Conservation (phyloP, 2,329 filamentous ascomycete genomes). For the Aplosporella prunicola region DNA sequence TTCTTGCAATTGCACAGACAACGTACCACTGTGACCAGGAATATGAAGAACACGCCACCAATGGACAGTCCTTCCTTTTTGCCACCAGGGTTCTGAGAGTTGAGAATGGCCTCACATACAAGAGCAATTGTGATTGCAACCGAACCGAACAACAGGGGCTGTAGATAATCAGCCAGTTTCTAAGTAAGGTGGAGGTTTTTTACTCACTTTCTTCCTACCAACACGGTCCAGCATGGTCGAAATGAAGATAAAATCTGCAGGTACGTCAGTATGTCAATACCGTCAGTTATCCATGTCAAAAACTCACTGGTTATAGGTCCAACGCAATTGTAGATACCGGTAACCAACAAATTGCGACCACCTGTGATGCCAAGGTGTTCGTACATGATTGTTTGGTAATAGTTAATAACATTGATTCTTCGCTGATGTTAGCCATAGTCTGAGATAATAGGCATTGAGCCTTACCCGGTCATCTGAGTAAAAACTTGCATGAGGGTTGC, state of each 20-base stretch:
- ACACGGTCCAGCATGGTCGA: conserved; percentile 47
- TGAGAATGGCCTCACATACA: conserved; percentile 51
- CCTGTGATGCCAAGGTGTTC: conserved; percentile 48
- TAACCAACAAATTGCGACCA: conserved; percentile 44
- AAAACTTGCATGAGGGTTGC: conserved; percentile 55
- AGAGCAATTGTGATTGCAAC: conserved; percentile 47
- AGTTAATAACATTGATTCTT: conserved; percentile 48
- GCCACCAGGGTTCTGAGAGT: conserved; percentile 26
- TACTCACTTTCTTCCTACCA: conserved; percentile 13
- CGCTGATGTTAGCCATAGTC: background rate
- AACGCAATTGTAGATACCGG: conserved; percentile 52
- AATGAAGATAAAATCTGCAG: conserved; percentile 48
- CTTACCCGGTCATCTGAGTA: conserved; percentile 51
- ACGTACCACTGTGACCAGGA: conserved; percentile 34
- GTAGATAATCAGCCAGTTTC: conserved; percentile 26
- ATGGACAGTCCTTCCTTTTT: conserved; percentile 42
- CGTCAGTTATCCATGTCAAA: background rate
- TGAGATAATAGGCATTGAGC: background rate
- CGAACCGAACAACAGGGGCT: conserved; percentile 46
- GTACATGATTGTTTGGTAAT: conserved; percentile 54
- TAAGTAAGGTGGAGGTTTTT: background rate
- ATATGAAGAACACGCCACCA: conserved; percentile 57
- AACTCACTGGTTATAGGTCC: conserved; percentile 40
- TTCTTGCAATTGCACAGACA: conserved; percentile 19
- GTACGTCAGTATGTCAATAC: background rate